Evolutionary conservation across 371 early-diverging fungal genomes (phyloP).

Genomic region (Encephalitozoon hellem): DNA sequence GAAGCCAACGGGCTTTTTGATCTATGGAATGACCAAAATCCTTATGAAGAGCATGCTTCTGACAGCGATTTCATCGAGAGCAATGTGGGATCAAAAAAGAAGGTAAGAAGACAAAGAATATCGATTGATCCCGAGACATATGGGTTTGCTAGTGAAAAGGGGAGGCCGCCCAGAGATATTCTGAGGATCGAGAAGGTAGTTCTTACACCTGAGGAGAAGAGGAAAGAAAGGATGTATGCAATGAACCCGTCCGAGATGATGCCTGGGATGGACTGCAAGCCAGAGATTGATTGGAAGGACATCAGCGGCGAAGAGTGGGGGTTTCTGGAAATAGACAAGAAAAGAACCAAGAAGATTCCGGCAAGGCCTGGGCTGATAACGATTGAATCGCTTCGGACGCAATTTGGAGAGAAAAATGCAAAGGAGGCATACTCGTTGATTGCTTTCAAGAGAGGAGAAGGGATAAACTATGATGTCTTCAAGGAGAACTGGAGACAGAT

Average conservation of each 20-base stretch:
- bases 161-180: background rate
- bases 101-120: background rate
- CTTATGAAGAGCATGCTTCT: background rate
- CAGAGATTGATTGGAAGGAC: background rate
- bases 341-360: background rate
- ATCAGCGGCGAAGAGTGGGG: background rate
- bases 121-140: background rate
- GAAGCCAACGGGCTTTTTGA: constrained; percentile 14
- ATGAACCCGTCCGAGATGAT: background rate
- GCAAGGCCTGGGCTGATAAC: constrained; percentile 41
- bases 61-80: background rate
- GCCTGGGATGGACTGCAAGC: background rate
- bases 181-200: background rate
- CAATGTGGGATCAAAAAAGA: background rate
- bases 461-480: constrained; percentile 49
- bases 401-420: constrained; percentile 40
- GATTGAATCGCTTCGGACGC: constrained; percentile 32
- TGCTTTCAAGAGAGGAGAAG: constrained; percentile 47
- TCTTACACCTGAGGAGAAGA: background rate
- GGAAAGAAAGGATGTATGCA: background rate
- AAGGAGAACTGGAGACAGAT: constrained; percentile 59
- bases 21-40: constrained; percentile 15
- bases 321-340: background rate
- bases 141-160: background rate
- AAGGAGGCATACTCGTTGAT: constrained; percentile 44